phyloP scores from a whole-genome alignment of 2,329 filamentous ascomycete species.

The Trichoderma atrobrunneum region DNA sequence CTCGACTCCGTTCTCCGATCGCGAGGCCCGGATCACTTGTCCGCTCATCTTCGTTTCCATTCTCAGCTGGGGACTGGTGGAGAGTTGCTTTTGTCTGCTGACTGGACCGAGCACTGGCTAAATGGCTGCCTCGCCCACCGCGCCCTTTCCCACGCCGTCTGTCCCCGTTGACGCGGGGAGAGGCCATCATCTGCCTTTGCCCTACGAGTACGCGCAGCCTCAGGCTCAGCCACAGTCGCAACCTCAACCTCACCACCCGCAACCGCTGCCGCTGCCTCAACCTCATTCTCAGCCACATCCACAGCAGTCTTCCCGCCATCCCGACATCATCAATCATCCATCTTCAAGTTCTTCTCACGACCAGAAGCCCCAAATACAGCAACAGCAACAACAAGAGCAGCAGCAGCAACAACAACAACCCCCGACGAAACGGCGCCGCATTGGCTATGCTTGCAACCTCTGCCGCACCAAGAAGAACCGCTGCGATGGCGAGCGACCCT shows the following conservation, averaged over 20 bases:
- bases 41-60: neutral
- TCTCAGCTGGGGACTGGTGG: neutral
- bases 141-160: constrained; percentile 4
- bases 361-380: neutral
- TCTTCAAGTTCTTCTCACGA: neutral
- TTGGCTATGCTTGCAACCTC: constrained; percentile 13
- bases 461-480: constrained; percentile 11
- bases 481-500: constrained; percentile 11
- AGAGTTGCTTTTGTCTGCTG: neutral
- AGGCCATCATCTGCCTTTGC: neutral
- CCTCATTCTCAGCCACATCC: neutral
- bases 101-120: neutral
- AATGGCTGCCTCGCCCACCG: constrained; percentile 3
- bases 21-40: constrained; percentile 5
- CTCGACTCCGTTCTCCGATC: constrained; percentile 9
- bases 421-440: neutral
- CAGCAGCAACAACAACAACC: neutral
- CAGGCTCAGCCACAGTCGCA: neutral
- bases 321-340: neutral
- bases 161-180: neutral
- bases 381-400: neutral
- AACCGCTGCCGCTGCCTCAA: neutral
- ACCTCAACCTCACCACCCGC: neutral
- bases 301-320: neutral
- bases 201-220: neutral